Evolutionary conservation across 2,329 filamentous ascomycete species (phyloP).

Genomic region (Aspergillus aculeatinus): DNA sequence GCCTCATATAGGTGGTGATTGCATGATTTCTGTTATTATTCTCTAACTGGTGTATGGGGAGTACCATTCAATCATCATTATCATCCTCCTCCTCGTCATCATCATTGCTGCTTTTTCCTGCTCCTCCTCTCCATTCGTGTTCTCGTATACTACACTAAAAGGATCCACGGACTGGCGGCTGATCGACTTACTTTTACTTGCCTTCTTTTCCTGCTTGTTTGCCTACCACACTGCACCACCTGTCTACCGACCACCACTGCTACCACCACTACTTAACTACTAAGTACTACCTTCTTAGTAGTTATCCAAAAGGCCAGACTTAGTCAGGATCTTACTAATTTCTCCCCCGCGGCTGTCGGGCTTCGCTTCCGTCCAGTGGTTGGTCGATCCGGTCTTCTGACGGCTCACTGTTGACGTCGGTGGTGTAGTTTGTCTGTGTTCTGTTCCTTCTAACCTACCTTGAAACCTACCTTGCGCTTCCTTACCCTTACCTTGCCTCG

Average conservation of each 20-base stretch:
- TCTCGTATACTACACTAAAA: not conserved
- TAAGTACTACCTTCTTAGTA: not conserved
- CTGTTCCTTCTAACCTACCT: not conserved
- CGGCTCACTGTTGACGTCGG: constrained; percentile 7
- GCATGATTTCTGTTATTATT: not conserved
- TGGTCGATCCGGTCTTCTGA: constrained; percentile 5
- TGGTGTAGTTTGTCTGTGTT: constrained; percentile 1
- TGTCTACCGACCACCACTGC: not conserved
- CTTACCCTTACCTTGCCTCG: not conserved
- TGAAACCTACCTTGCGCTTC: not conserved
- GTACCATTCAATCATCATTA: not conserved
- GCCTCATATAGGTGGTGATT: not conserved
- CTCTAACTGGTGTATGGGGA: not conserved
- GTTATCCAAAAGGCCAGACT: not conserved
- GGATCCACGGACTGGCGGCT: constrained; percentile 9
- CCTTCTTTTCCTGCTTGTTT: not conserved
- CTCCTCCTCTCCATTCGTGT: not conserved
- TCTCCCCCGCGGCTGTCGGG: constrained; percentile 3
- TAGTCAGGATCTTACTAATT: not conserved
- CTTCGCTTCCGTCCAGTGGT: constrained; percentile 6
- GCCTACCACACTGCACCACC: no score
- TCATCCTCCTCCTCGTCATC: not conserved
- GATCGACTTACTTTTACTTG: not conserved
- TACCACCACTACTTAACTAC: not conserved
- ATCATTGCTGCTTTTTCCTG: not conserved